A percentile compares a stretch with the other conserved stretches of the same genome.
Evolutionary conservation across 2,329 filamentous ascomycete genomes (phyloP).

Genomic region (Dothidotthia symphoricarpi): DNA sequence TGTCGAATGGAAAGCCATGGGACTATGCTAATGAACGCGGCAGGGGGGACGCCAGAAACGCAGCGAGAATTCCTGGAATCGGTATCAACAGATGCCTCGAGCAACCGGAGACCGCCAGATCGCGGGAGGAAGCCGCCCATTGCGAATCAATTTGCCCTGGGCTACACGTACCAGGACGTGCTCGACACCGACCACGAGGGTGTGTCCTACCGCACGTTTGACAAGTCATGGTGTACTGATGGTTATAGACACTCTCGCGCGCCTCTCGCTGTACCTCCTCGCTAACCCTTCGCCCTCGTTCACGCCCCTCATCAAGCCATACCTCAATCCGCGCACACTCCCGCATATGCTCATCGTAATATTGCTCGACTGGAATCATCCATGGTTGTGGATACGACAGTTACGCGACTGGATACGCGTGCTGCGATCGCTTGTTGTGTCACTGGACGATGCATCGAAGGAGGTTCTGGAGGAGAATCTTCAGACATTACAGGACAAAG

Average conservation of each 20-base stretch:
- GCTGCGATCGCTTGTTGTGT: conserved; percentile 71
- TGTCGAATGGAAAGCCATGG: conserved; percentile 7
- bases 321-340: conserved; percentile 79
- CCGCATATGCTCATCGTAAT: conserved; percentile 84
- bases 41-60: conserved; percentile 77
- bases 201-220: conserved; percentile 40
- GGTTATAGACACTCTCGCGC: conserved; percentile 73
- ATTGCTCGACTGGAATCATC: conserved; percentile 92
- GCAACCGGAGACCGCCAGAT: conserved; percentile 53
- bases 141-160: conserved; percentile 87
- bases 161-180: conserved; percentile 94
- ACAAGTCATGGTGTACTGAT: conserved; percentile 8
- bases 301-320: conserved; percentile 75
- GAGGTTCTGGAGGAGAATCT: conserved; percentile 85
- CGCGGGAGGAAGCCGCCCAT: conserved; percentile 64
- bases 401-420: conserved; percentile 87
- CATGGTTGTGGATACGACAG: conserved; percentile 88
- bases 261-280: conserved; percentile 84
- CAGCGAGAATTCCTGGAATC: conserved; percentile 77
- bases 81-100: conserved; percentile 41
- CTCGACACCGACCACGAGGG: conserved; percentile 91
- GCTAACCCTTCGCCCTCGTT: conserved; percentile 82
- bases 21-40: conserved; percentile 17
- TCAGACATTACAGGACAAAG: conserved; percentile 68
- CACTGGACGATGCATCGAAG: conserved; percentile 72